Conservation (phyloP, 2,329 filamentous ascomycete genomes). For the Pseudogymnoascus sp. region DNA sequence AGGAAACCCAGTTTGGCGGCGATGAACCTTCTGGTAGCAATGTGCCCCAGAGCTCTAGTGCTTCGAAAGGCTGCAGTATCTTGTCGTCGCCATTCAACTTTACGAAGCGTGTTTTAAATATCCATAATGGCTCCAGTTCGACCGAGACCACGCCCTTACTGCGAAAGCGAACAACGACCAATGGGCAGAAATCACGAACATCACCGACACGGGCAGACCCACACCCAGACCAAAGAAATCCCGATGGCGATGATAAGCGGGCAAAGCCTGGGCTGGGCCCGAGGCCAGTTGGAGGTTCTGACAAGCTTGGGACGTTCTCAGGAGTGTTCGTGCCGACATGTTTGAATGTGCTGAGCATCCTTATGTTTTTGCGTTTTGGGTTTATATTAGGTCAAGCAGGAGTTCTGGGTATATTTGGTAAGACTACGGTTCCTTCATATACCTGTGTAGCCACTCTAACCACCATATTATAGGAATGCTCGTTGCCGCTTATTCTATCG, state of each 20-base stretch:
- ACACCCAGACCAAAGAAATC: not conserved
- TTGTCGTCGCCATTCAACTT: constrained; percentile 18
- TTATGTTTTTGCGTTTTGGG: constrained; percentile 87
- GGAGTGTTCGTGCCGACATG: constrained; percentile 85
- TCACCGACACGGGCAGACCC: not conserved
- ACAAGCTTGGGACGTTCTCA: constrained; percentile 68
- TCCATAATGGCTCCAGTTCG: constrained; percentile 12
- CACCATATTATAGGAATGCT: constrained; percentile 51
- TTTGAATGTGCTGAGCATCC: constrained; percentile 78
- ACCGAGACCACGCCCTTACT: constrained; percentile 7
- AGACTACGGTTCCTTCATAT: constrained; percentile 20
- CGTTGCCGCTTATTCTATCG: constrained; percentile 65
- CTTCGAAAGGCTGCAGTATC: not conserved
- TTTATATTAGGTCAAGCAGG: constrained; percentile 75
- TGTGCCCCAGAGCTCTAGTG: not conserved
- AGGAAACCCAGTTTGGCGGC: not conserved
- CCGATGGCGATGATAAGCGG: not conserved
- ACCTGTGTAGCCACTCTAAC: constrained; percentile 3
- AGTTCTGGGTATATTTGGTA: constrained; percentile 70
- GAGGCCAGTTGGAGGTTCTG: constrained; percentile 31
- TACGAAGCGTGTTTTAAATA: constrained; percentile 19
- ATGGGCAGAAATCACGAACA: not conserved
- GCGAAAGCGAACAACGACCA: constrained; percentile 10
- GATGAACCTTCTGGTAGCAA: not conserved
- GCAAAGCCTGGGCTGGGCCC: constrained; percentile 31